These are phyloP conservation scores for Begonia loranthoides DNA, from an alignment of 306 rosid species.

Conservation along the genomic window DNA sequence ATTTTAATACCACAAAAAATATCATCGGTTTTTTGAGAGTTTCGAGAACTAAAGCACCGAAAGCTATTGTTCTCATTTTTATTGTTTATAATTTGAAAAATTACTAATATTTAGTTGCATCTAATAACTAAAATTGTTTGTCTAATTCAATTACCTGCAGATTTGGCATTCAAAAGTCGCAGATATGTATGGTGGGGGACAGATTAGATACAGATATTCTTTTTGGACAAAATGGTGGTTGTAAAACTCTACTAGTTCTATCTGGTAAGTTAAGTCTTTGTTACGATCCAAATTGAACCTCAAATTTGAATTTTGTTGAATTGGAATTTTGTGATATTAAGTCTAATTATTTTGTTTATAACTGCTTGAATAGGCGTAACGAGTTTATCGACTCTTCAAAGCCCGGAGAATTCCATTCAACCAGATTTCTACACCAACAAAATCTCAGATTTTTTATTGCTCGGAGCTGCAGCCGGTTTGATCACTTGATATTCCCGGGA, in stretches of 20 bases:
- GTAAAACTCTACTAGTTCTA: conserved; percentile 91
- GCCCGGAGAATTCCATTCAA: conserved; percentile 65
- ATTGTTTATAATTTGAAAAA: no score
- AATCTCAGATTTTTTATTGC: conserved; percentile 74
- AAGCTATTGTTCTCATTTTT: no score
- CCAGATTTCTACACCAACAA: conserved; percentile 84
- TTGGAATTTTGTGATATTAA: neutral
- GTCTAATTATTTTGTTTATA: neutral
- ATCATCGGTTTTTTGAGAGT: no score
- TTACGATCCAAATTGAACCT: no score
- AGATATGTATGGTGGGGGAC: conserved; percentile 97
- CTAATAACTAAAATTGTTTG: no score
- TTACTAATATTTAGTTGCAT: no score
- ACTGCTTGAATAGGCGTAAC: conserved; percentile 42
- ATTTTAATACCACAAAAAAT: no score
- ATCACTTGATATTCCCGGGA: conserved; percentile 4
- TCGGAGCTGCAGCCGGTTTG: conserved; percentile 73
- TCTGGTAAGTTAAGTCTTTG: conserved; percentile 36
- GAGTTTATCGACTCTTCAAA: conserved; percentile 49
- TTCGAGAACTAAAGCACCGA: no score
- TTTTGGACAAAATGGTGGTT: conserved; percentile 96
- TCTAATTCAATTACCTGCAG: conserved; percentile 22
- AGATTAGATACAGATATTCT: conserved; percentile 89
- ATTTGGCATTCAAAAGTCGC: conserved; percentile 80
- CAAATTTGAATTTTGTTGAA: no score